Evolutionary conservation across 106 monocot genomes (phyloP), one percentile per base, ranked within the genome.

Genomic region (Cymbidium sinense): DNA sequence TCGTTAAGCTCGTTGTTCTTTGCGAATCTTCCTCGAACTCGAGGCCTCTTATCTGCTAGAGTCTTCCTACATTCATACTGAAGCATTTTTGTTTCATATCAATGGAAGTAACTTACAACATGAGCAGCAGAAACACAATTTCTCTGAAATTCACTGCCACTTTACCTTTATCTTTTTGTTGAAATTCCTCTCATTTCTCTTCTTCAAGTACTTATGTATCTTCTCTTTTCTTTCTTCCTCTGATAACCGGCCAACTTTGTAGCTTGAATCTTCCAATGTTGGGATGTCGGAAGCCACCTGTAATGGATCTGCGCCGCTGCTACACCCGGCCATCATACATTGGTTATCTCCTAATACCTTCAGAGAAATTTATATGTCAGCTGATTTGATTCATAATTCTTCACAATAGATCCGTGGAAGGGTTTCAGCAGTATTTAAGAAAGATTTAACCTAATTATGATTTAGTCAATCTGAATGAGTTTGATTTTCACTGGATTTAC

Each of bases 61-160:
- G 91, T 95, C 77, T 95, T 95, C 73, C 95, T 86, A 75, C 95
- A 95, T 67, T 86, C 95, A 75, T 95, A 95, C 95, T 95, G 86
- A 78, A 0, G 73, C 78, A 61, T 43, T 55, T 61, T 23, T 12
- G 5, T 41, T 13, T 43, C 12, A 30, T 50, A 65, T 52, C 2
- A n/a, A n/a, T n/a, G n/a, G n/a, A n/a, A 34, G n/a, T 34, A n/a
- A 58, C 1, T 7, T 2, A 23, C n/a, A 23, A 0, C n/a, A 31
- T 33, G 18, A 39, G 2, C 58, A 29, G 15, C 36, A 43, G 17
- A 34, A 31, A 10, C 6, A 3, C 1, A 21, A 0, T 3, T 13
- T 70, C 13, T 10, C 12, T 11, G 2, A 17, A 47, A 15, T n/a
- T n/a, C n/a, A n/a, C n/a, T n/a, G n/a, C n/a, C n/a, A n/a, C 13